Percentiles rank a stretch among this genome's conserved stretches.
Conservation (phyloP, 2,329 filamentous ascomycete genomes). For the Aschersonia sp. region DNA sequence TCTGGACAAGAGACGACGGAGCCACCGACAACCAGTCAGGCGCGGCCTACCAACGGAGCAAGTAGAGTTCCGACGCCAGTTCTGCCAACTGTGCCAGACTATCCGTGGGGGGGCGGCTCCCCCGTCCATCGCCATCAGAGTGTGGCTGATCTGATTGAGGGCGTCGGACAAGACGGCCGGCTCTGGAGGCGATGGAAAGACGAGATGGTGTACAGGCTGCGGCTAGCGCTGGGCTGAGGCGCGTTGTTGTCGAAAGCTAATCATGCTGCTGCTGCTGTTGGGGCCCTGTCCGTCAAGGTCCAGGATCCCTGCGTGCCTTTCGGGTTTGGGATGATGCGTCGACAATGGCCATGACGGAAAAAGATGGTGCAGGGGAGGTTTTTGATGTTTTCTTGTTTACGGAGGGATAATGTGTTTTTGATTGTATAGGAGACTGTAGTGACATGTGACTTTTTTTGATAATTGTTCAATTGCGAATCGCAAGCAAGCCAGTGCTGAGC, state of each 20-base stretch:
- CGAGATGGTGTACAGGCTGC: background rate
- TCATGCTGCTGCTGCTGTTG: background rate
- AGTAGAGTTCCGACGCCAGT: slow-evolving; percentile 3
- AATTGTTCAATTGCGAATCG: no score
- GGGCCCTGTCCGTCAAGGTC: background rate
- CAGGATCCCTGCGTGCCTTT: background rate
- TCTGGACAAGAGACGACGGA: slow-evolving; percentile 1
- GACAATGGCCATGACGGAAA: background rate
- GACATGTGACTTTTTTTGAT: no score
- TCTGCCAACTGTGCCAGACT: slow-evolving; percentile 16
- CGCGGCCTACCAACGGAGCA: slow-evolving; percentile 7
- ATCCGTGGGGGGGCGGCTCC: slow-evolving; percentile 21
- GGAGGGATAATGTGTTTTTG: no score
- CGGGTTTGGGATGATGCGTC: background rate
- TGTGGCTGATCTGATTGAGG: slow-evolving; percentile 11
- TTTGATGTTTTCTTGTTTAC: no score
- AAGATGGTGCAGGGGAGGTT: background rate
- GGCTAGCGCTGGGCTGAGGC: background rate
- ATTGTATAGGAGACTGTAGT: no score
- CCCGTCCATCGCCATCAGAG: slow-evolving; percentile 20
- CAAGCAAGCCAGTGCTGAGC: no score
- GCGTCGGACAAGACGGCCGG: slow-evolving; percentile 5
- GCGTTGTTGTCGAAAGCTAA: background rate
- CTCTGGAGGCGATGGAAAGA: slow-evolving; percentile 2
- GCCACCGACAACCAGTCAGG: slow-evolving; percentile 2